Evolutionary conservation across 2,329 filamentous ascomycete genomes (phyloP).

Genomic region (Trichoderma guizhouense): DNA sequence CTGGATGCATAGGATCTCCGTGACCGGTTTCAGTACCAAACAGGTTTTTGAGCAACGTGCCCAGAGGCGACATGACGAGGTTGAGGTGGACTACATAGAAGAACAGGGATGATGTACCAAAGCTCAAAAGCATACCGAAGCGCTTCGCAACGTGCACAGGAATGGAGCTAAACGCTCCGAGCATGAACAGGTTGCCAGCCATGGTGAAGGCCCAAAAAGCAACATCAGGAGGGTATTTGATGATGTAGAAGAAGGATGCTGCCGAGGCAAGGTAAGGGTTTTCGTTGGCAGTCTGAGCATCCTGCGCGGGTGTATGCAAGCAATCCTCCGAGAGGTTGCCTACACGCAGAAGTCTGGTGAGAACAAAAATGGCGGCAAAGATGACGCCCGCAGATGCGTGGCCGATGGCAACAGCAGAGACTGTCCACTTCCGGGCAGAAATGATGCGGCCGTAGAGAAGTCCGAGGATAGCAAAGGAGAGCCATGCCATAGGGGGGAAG

Average conservation of each 20-base stretch:
- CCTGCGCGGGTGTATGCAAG: slow-evolving; percentile 39
- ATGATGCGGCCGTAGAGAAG: slow-evolving; percentile 42
- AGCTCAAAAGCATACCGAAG: slow-evolving; percentile 38
- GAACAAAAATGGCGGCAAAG: slow-evolving; percentile 38
- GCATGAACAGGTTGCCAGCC: slow-evolving; percentile 37
- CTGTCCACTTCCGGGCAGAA: slow-evolving; percentile 32
- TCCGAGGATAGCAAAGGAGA: slow-evolving; percentile 45
- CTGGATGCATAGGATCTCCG: slow-evolving; percentile 27
- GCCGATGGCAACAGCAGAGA: slow-evolving; percentile 25
- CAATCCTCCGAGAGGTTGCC: slow-evolving; percentile 45
- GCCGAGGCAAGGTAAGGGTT: slow-evolving; percentile 43
- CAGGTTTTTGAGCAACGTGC: slow-evolving; percentile 24
- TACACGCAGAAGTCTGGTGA: slow-evolving; percentile 40
- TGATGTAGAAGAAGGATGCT: slow-evolving; percentile 44
- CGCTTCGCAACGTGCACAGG: slow-evolving; percentile 31
- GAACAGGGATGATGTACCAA: slow-evolving; percentile 46
- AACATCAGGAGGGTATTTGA: slow-evolving; percentile 47
- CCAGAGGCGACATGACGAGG: slow-evolving; percentile 27
- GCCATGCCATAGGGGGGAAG: slow-evolving; percentile 46
- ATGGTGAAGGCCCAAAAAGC: slow-evolving; percentile 44
- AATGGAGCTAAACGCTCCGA: slow-evolving; percentile 36
- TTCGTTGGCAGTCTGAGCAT: slow-evolving; percentile 23
- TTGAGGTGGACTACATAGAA: slow-evolving; percentile 43
- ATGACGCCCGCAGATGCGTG: slow-evolving; percentile 29
- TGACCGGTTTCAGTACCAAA: slow-evolving; percentile 36